A percentile compares a stretch with the other conserved stretches of the same genome.
These are phyloP conservation scores for Torulaspora quercuum DNA, from an alignment of 805 yeast genomes.

Conservation along the genomic window DNA sequence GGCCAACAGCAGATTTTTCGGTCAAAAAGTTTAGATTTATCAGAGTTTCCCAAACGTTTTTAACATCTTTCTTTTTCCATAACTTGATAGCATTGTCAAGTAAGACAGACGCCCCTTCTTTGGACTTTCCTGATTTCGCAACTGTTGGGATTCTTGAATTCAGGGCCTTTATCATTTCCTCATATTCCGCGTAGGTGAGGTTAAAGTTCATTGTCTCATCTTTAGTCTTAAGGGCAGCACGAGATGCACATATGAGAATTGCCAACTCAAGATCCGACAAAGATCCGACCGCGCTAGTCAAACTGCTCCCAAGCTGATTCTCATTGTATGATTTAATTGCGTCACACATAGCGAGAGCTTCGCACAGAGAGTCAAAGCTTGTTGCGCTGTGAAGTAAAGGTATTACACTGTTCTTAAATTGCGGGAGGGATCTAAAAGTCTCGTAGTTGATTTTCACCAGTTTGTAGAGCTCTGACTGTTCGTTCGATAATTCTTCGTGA, in stretches of 20 bases:
- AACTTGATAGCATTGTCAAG: slow-evolving; percentile 45
- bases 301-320: slow-evolving; percentile 32
- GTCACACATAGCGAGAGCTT: slow-evolving; percentile 18
- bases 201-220: slow-evolving; percentile 67
- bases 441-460: slow-evolving; percentile 48
- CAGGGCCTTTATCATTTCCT: slow-evolving; percentile 46
- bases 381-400: slow-evolving; percentile 42
- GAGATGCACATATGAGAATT: slow-evolving; percentile 68
- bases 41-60: slow-evolving; percentile 71
- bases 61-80: slow-evolving; percentile 60
- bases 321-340: slow-evolving; percentile 26
- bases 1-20: slow-evolving; percentile 44
- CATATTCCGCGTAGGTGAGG: slow-evolving; percentile 72
- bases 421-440: slow-evolving; percentile 56
- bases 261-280: slow-evolving; percentile 71
- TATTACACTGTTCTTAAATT: slow-evolving; percentile 44
- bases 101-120: slow-evolving; percentile 33
- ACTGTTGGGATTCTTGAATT: slow-evolving; percentile 41
- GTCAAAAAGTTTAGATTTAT: slow-evolving; percentile 52
- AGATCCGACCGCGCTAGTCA: slow-evolving; percentile 31
- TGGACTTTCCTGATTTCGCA: slow-evolving; percentile 25
- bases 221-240: slow-evolving; percentile 59
- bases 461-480: slow-evolving; percentile 36
- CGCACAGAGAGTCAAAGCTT: slow-evolving; percentile 28
- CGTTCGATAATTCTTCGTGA: slow-evolving; percentile 25